Evolutionary conservation across 306 rosid genomes (phyloP).

Genomic region (Sphenostylis stenocarpa): DNA sequence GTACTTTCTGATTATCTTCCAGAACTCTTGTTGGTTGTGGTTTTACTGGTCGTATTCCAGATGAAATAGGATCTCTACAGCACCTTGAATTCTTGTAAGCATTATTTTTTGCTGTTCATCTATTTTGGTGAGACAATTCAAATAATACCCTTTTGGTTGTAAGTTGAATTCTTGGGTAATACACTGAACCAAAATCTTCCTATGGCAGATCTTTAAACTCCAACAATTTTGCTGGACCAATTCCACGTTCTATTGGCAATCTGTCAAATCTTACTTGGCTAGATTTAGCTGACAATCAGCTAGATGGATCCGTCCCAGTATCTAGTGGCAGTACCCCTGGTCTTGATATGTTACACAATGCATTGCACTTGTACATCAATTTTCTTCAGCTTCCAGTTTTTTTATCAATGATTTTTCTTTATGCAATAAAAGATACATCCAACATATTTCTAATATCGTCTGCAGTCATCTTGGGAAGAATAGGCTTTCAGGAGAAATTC

Average conservation of each 20-base stretch:
- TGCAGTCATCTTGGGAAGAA: conserved; percentile 61
- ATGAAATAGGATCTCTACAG: conserved; percentile 47
- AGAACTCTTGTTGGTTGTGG: conserved; percentile 62
- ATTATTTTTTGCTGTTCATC: background rate
- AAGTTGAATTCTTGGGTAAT: background rate
- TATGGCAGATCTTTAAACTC: conserved; percentile 34
- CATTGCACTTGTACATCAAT: conserved; percentile 36
- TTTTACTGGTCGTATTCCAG: conserved; percentile 57
- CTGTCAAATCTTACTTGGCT: conserved; percentile 36
- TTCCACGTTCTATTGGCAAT: conserved; percentile 38
- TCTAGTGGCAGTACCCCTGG: conserved; percentile 32
- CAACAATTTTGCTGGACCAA: conserved; percentile 26
- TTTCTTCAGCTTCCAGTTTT: conserved; percentile 2
- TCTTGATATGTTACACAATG: conserved; percentile 30
- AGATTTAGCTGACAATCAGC: conserved; percentile 34
- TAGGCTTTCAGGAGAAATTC: conserved; percentile 46
- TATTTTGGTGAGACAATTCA: background rate
- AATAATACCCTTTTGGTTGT: background rate
- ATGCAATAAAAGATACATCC: background rate
- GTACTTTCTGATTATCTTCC: conserved; percentile 4
- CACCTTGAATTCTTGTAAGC: conserved; percentile 53
- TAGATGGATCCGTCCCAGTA: conserved; percentile 38
- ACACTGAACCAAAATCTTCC: background rate
- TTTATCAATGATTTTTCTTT: background rate
- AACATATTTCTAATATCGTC: background rate